phyloP scores from a whole-genome alignment of 495 filamentous ascomycete genomes.

The Chaetomidium leptoderma region DNA sequence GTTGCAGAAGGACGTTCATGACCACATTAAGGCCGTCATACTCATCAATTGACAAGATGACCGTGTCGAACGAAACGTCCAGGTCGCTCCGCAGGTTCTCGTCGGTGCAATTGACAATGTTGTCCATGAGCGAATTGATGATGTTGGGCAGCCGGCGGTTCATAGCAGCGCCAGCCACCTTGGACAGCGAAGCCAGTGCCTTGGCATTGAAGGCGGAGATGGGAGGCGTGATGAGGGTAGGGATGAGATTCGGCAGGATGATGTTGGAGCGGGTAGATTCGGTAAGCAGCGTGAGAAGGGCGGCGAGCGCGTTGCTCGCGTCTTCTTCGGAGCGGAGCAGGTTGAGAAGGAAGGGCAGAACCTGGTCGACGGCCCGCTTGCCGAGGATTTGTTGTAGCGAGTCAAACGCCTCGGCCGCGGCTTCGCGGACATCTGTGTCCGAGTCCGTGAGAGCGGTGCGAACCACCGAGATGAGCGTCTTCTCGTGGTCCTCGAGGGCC shows the following conservation, averaged over 20 bases:
- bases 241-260: conserved; percentile 92
- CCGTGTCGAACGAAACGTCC: conserved; percentile 73
- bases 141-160: conserved; percentile 83
- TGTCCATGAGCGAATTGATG: conserved; percentile 89
- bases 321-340: conserved; percentile 79
- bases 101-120: conserved; percentile 73
- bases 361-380: conserved; percentile 90
- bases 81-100: conserved; percentile 70
- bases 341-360: conserved; percentile 84
- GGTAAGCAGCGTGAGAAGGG: conserved; percentile 85
- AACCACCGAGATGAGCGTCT: conserved; percentile 88
- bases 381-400: conserved; percentile 87
- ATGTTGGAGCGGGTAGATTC: conserved; percentile 92
- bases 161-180: conserved; percentile 85
- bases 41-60: conserved; percentile 90
- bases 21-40: conserved; percentile 90
- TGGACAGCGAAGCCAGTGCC: conserved; percentile 84
- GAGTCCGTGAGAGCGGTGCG: conserved; percentile 88
- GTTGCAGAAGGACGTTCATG: conserved; percentile 83
- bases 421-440: conserved; percentile 85
- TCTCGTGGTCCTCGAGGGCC: conserved; percentile 88
- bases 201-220: conserved; percentile 92
- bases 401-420: conserved; percentile 95
- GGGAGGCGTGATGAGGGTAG: conserved; percentile 82
- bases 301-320: conserved; percentile 87